Evolutionary conservation across 164 flowering plant species (phyloP).

Genomic region (Tetracentron sinense): DNA sequence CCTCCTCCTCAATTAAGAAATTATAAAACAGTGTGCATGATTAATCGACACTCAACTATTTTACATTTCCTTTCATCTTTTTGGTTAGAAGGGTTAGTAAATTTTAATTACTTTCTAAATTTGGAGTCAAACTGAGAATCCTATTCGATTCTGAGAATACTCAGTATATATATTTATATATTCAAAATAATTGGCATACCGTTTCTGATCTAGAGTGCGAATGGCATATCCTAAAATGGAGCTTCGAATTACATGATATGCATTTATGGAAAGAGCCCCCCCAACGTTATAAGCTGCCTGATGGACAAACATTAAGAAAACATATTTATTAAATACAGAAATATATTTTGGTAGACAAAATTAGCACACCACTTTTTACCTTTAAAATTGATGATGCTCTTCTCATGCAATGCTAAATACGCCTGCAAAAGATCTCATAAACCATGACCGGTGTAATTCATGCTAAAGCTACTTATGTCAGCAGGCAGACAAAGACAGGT

Average conservation of each 20-base stretch:
- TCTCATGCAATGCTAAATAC: constrained; percentile 42
- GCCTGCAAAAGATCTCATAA: constrained; percentile 55
- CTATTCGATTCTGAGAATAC: too few relatives aligned
- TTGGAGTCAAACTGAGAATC: too few relatives aligned
- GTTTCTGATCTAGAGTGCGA: constrained; percentile 37
- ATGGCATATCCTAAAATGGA: constrained; percentile 55
- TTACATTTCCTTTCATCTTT: too few relatives aligned
- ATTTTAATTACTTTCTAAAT: too few relatives aligned
- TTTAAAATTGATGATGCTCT: constrained; percentile 31
- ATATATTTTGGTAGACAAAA: background rate
- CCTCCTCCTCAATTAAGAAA: too few relatives aligned
- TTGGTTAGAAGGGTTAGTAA: too few relatives aligned
- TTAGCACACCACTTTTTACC: constrained; percentile 24
- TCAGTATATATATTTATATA: too few relatives aligned
- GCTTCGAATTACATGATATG: constrained; percentile 44
- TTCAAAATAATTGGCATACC: constrained; percentile 38
- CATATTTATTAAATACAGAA: too few relatives aligned
- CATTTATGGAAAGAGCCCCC: constrained; percentile 53
- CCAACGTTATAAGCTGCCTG: constrained; percentile 77
- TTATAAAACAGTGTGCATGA: background rate
- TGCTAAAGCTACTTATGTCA: too few relatives aligned
- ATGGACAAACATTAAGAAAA: background rate
- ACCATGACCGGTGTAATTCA: too few relatives aligned
- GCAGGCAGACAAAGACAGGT: too few relatives aligned
- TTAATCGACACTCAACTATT: too few relatives aligned